Conservation (phyloP, 2,329 filamentous ascomycete species). For the Emmonsia crescens region DNA sequence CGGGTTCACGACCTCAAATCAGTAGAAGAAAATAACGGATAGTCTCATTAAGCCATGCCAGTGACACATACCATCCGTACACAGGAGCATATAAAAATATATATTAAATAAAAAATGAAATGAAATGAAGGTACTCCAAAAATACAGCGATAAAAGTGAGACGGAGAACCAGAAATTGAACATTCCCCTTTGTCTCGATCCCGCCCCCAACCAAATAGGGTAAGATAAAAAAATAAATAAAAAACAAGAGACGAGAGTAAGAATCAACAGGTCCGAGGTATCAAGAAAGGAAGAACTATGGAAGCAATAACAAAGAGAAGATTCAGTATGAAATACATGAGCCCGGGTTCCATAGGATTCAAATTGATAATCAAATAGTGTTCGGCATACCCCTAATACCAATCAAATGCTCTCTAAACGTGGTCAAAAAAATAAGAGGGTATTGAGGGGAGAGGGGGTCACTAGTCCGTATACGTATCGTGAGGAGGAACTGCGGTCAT, state of each 20-base stretch:
- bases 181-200: background rate
- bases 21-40: too few species aligned
- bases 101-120: too few species aligned
- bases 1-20: too few species aligned
- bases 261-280: background rate
- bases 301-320: background rate
- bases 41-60: too few species aligned
- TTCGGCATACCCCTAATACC: background rate
- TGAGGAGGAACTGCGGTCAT: background rate
- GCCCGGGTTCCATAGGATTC: background rate
- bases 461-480: background rate
- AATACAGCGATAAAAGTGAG: background rate
- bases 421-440: background rate
- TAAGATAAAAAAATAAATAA: too few species aligned
- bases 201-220: background rate
- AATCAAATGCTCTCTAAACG: background rate
- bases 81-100: too few species aligned
- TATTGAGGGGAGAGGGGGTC: background rate
- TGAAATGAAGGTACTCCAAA: background rate
- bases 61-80: too few species aligned
- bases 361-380: background rate
- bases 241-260: background rate
- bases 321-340: background rate
- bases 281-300: background rate
- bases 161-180: background rate